Base-by-base conservation (phyloP, 805 yeast species). In the Kregervanrija delftensis region DNA sequence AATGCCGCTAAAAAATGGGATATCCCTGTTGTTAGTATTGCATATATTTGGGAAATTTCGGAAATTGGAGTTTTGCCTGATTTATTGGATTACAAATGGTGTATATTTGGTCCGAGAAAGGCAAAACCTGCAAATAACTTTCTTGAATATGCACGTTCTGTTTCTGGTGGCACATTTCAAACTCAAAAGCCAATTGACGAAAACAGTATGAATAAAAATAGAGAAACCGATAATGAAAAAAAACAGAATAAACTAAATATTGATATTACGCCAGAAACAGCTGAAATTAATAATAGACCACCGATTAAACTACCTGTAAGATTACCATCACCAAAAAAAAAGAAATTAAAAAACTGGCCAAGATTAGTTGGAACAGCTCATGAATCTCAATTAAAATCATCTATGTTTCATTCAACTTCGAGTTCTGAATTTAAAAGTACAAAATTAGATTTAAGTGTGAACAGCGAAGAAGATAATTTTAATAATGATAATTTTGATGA, bases 1-100 rank as follows among this genome's bases (percentile, higher is more conserved):
- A 64, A 65, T 41, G 84, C 83, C 31, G 81, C 84, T 1, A 77
- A 76, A 47, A 63, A 63, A 31, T 75, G 83, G 76, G 56, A 61
- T 30, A 71, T 79, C 11, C 86, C 86, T 0, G 72, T 81, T n/a
- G 73, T 77, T 0, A 72, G 83, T 0, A 47, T 74, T 2, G 73
- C 77, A 0, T 81, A 68, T 49, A 43, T 81, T 4, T 79, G 83
- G 76, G 78, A 77, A 49, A 59, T 70, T 8, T 54, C 75, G 30
- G 67, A 71, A 42, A 46, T 49, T 5, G 71, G 72, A 1, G 41
- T 44, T 1, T 49, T 58, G 11, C 77, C 77, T 8, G 68, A 68
- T 39, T 52, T 79, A 2, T 54, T 67, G 43, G 73, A 76, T 45
- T 61, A 66, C 17, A 58, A 63, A 33, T 79, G 84, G 83, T 78